Percentiles rank a stretch among this genome's conserved stretches.
phyloP scores from a whole-genome alignment of 2,329 filamentous ascomycete genomes.

The Colletotrichum sp. region DNA sequence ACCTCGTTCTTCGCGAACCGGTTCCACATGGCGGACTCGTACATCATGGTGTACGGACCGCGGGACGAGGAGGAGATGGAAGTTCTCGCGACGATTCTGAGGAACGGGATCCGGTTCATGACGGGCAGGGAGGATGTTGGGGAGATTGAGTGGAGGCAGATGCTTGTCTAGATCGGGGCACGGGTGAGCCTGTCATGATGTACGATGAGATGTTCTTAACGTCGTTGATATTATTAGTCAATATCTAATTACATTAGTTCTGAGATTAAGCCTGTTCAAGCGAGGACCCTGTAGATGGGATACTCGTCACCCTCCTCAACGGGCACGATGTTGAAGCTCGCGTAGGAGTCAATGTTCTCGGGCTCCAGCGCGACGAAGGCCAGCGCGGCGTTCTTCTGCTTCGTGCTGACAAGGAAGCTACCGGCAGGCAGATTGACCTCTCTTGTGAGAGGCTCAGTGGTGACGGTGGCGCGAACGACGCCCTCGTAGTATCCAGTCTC shows the following conservation, averaged over 20 bases:
- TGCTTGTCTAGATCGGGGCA: not conserved
- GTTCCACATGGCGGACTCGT: slow-evolving; percentile 29
- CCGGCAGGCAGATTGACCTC: slow-evolving; percentile 29
- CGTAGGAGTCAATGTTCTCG: slow-evolving; percentile 38
- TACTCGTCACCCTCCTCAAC: slow-evolving; percentile 32
- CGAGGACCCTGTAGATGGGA: slow-evolving; percentile 30
- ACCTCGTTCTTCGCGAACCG: not conserved
- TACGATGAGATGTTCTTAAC: not conserved
- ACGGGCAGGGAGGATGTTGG: not conserved
- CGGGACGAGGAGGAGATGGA: slow-evolving; percentile 38
- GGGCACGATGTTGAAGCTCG: slow-evolving; percentile 33
- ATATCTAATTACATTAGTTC: not conserved
- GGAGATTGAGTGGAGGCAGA: slow-evolving; percentile 1
- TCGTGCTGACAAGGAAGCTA: slow-evolving; percentile 34
- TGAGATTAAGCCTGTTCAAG: not conserved
- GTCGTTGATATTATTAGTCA: not conserved
- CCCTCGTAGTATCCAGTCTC: slow-evolving; percentile 32
- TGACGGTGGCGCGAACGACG: slow-evolving; percentile 26
- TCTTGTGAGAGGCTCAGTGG: slow-evolving; percentile 19
- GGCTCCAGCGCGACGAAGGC: slow-evolving; percentile 34
- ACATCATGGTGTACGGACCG: slow-evolving; percentile 46
- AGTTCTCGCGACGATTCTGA: slow-evolving; percentile 14
- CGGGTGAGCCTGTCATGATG: not conserved
- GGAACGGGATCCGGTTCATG: slow-evolving; percentile 2
- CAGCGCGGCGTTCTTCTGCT: slow-evolving; percentile 34